Evolutionary conservation across 225 moss, liverwort and hornwort species (phyloP), one percentile per base, ranked within the genome.

Genomic region (Pleurozium schreberi): DNA sequence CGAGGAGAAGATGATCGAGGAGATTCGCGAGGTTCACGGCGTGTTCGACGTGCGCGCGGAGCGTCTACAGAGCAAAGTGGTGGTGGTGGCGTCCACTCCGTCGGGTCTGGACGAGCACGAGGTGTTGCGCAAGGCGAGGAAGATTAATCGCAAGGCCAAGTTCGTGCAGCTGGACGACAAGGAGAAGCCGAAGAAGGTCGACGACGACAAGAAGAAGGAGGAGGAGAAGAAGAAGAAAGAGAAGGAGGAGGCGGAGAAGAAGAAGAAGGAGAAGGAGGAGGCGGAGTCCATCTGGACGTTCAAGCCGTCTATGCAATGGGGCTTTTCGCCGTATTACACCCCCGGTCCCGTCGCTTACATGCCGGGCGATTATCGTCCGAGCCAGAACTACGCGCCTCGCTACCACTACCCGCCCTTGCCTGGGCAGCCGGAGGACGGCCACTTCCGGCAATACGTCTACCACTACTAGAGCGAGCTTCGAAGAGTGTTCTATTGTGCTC

Each of bases 1-100:
- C 62, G 87, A 91, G 88, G 92, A 93, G 90, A 91, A 90, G 79
- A 79, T 91, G 86, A 85, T 86, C 20, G 91, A 93, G 68, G 93
- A 92, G 85, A 91, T 93, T 42, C 85, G 55, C 2, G 93, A 88
- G 26, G 91, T 93, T 28, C 33, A 12, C 5, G 92, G 89, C 7
- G 92, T 92, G 70, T 91, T 92, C 45, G 92, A 92, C 74, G 93
- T 93, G 55, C 60, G 87, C 7, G 88, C 88, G 9, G 91, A 91
- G 86, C 27, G 91, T 27, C 3, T 73, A 7, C 11, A 40, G 26
- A 63, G 64, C 50, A 91, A 92, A 66, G 93, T 93, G 87, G 92
- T 90, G 18, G 93, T 93, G 88, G 91, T 92, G 60, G 75, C 75
- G 49, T 86, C 91, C 21, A 5, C 47, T 11, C 63, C 77, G 2